Percentiles rank a stretch among this genome's conserved stretches.
phyloP scores from a whole-genome alignment of 2,329 filamentous ascomycete species.

The Bipolaris sorokiniana region DNA sequence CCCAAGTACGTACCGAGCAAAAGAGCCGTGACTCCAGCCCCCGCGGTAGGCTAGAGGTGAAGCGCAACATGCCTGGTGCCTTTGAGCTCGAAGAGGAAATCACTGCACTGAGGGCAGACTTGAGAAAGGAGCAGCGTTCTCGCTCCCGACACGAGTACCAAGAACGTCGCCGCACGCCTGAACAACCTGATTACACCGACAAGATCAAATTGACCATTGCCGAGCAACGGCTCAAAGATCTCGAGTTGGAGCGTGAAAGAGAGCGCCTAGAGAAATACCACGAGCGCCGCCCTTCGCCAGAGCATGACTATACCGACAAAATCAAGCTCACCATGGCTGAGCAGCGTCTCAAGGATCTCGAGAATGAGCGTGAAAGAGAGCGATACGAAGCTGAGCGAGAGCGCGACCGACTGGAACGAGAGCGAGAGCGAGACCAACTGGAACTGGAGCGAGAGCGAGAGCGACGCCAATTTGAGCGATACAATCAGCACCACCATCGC shows the following conservation, averaged over 20 bases:
- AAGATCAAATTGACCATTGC: slow-evolving; percentile 45
- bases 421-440: slow-evolving; percentile 35
- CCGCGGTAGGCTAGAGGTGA: slow-evolving; percentile 33
- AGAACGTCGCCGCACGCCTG: slow-evolving; percentile 26
- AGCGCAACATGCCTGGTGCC: slow-evolving; percentile 41
- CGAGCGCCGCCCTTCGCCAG: slow-evolving; percentile 4
- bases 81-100: slow-evolving; percentile 47
- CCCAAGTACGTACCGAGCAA: slow-evolving; percentile 45
- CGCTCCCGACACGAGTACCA: slow-evolving; percentile 34
- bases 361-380: slow-evolving; percentile 13
- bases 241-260: slow-evolving; percentile 39
- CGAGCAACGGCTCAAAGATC: slow-evolving; percentile 46
- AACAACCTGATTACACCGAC: slow-evolving; percentile 15
- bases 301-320: slow-evolving; percentile 11
- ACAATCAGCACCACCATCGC: background rate
- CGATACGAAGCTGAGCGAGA: slow-evolving; percentile 34
- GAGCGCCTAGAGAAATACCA: slow-evolving; percentile 37
- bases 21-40: slow-evolving; percentile 29
- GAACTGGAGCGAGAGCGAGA: slow-evolving; percentile 36
- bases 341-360: slow-evolving; percentile 14
- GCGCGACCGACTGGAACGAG: slow-evolving; percentile 40
- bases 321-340: slow-evolving; percentile 13
- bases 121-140: slow-evolving; percentile 33
- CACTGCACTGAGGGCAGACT: slow-evolving; percentile 37
- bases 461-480: slow-evolving; percentile 27